Base-by-base conservation (phyloP, 306 rosid genomes). In the Malus asiatica region DNA sequence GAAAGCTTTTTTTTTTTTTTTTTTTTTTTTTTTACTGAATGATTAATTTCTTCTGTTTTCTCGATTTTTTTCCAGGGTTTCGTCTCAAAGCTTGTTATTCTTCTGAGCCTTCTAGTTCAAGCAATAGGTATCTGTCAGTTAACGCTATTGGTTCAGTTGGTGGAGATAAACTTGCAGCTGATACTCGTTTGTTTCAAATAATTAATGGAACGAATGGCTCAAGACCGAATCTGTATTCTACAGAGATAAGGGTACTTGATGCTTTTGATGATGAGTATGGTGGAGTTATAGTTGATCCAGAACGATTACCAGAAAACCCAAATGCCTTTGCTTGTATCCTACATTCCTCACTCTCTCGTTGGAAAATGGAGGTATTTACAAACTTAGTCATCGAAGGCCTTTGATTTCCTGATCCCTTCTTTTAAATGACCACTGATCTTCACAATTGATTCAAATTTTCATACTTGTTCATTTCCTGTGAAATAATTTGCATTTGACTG, bases 241-340 rank as follows among this genome's bases (percentile, higher is more conserved):
- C 82, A 76, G 90, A 90, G 68, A 62, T 66, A 65, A 81, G 87
- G 74, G 59, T 87, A 23, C 95, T 95, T 72, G 89, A 85, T 67
- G 93, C 97, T 14, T 80, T 86, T 76, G 97, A 90, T 82, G 99
- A 95, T 72, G 90, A 88, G 79, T 95, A 95, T 79, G 99, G 91
- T 2, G 97, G 99, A 58, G 85, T 95, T 74, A 76, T 95, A 8
- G 80, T 95, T 82, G 84, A 90, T 85, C 86, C 93, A 20, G 86
- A 84, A 23, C 72, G 83, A 66, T 78, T 95, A 55, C 97, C 99
- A 68, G 42, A 78, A 8, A 78, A 84, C 32, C 83, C 90, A 12
- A 82, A 73, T 38, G 82, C 83, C 45, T 95, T 95, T 79, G 85
- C 86, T 29, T 71, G 76, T 62, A 30, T 83, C 68, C 87, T 95